These are phyloP conservation scores for Fusarium devonianum DNA, from an alignment of 2,329 filamentous ascomycete genomes.

Conservation along the genomic window DNA sequence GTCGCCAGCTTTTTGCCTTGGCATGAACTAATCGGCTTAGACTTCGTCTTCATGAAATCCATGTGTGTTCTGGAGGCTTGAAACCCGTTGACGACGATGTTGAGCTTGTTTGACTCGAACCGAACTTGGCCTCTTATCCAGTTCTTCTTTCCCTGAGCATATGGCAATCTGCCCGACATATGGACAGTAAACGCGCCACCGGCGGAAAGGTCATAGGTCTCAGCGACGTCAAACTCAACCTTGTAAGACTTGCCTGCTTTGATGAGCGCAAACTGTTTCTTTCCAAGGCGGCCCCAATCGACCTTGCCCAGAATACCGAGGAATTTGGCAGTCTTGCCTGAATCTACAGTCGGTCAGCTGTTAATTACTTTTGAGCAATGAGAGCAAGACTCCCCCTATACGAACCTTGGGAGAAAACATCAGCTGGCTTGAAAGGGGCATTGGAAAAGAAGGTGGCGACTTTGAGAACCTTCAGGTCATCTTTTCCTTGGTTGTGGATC, in stretches of 20 bases:
- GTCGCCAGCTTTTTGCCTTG: too few relatives aligned
- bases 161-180: neutral
- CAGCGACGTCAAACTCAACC: neutral
- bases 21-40: too few relatives aligned
- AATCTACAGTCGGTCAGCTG: too few relatives aligned
- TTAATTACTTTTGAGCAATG: too few relatives aligned
- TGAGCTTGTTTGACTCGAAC: neutral
- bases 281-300: neutral
- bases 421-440: too few relatives aligned
- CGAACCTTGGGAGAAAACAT: too few relatives aligned
- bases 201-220: constrained; percentile 1
- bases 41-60: too few relatives aligned
- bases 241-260: neutral
- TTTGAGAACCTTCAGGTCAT: too few relatives aligned
- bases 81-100: neutral
- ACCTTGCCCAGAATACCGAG: neutral
- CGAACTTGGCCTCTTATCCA: neutral
- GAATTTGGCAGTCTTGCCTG: neutral
- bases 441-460: too few relatives aligned
- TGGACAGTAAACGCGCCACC: constrained; percentile 1
- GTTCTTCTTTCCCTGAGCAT: neutral
- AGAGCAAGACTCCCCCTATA: too few relatives aligned
- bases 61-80: too few relatives aligned
- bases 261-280: neutral
- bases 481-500: too few relatives aligned